Base-by-base conservation (phyloP, 768 basidiomycete genomes). In the Pholiota microspora region DNA sequence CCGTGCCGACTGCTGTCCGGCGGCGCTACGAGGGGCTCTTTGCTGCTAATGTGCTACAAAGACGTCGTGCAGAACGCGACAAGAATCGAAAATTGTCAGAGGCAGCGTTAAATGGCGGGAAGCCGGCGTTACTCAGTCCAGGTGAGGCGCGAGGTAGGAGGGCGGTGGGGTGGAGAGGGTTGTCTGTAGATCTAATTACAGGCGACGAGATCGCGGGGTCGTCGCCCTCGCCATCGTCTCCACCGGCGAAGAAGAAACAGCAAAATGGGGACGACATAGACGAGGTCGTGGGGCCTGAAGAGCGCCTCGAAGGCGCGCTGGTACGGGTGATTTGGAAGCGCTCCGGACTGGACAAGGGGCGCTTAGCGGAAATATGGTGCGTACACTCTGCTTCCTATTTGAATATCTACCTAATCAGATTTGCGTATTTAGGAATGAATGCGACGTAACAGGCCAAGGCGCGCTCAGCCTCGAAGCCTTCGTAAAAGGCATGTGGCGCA, bases 401-500 rank as follows among this genome's bases (percentile, higher is more conserved):
- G 24, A 55, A 49, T 27, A 38, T 38, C 45, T 12, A 18, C 34
- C 46, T 58, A 29, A 21, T 40, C 23, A n/a, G 57, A 21, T 5
- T 10, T 42, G 21, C 7, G 29, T 42, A 16, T 42, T 9, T 42
- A 92, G 90, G 90, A 75, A 73, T 49, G 89, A 89, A 62, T 89
- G 85, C 59, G 89, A 92, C 67, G 68, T 78, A 2, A 67, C 69
- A 2, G 66, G 71, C 4, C 72, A 69, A 27, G 89, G 88, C 2
- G 74, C 74, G n/a, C 73, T 93, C 9, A 80, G 83, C 58, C 72
- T 82, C 4, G 86, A 88, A 15, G 73, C 73, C 15, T 93, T 93
- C 59, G 79, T 84, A 35, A 80, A 77, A 58, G 91, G 89, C 48
- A 91, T 92, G 88, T 92, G 89, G 89, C 82, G 84, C 32, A 88